Evolutionary conservation across 257 asterid species (phyloP), one percentile per base, ranked within the genome.

Genomic region (Lycium ferocissimum): DNA sequence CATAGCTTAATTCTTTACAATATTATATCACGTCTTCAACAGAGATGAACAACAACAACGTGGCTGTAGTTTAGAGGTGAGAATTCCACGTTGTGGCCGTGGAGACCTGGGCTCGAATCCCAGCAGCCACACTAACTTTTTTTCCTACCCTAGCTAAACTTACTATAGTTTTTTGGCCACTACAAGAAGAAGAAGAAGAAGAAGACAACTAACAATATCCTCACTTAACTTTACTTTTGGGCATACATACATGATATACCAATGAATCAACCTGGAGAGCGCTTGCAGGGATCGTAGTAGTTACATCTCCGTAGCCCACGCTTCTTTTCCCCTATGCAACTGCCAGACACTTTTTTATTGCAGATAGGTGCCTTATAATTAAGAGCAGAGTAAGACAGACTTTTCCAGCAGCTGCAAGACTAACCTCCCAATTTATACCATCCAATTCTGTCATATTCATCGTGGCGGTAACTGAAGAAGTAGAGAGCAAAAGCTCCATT

Each of bases 31-130:
- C 33, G 33, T 26, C 18, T 13, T 54, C 58, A 54, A 54, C 58
- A 54, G 58, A 3, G 12, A 2, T 54, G 33, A n/a, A n/a, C n/a
- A n/a, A n/a, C 11, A 49, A 0, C 4, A 6, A 80, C n/a, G 95
- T 93, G 93, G 98, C 94, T 93, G 95, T 93, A 94, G 98, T 96
- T 92, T 94, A 91, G 97, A 92, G 98, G 98, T 94, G 8, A 96
- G 98, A 94, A 94, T 96, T 96, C 94, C 95, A 96, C 95, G 97
- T 91, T 94, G 98, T 93, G 99, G 98, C 97, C 97, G 95, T 96
- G 94, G 95, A 93, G 98, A 93, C 97, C 95, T 92, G 97, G 97
- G 98, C 99, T 94, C 94, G 97, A 96, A 96, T 96, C 95, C 98
- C 95, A 96, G 98, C 98, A 94, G 98, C 99, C 98, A 94, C 98